Conservation (phyloP, 23 red algal species). For the Cyanidium caldarium region DNA sequence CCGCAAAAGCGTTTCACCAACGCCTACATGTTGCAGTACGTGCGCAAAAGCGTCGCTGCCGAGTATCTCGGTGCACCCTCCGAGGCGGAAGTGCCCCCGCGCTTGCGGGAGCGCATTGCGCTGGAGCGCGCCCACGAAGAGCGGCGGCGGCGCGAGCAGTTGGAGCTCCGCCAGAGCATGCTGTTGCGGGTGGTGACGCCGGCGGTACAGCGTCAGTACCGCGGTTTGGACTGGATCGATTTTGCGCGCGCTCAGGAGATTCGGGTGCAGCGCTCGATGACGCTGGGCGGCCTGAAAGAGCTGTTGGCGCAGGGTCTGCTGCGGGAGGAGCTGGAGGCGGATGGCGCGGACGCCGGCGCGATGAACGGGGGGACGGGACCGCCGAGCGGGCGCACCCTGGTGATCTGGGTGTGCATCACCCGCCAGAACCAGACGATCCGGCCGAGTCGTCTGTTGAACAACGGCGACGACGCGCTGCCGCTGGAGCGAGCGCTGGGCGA, state of each 20-base stretch:
- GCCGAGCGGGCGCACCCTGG: constrained; percentile 12
- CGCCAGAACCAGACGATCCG: constrained; percentile 50
- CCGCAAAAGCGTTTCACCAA: constrained; percentile 41
- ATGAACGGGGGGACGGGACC: constrained; percentile 28
- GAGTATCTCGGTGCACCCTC: constrained; percentile 18
- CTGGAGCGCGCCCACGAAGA: constrained; percentile 71
- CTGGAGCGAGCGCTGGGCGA: constrained; percentile 33
- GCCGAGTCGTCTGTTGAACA: constrained; percentile 43
- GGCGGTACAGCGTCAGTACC: constrained; percentile 28
- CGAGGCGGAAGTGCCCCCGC: constrained; percentile 44
- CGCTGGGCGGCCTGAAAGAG: constrained; percentile 46
- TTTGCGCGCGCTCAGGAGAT: constrained; percentile 37
- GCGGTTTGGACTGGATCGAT: constrained; percentile 35
- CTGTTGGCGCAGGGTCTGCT: constrained; percentile 5
- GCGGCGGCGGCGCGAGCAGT: constrained; percentile 25
- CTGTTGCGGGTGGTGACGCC: constrained; percentile 39
- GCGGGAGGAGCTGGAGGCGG: background rate
- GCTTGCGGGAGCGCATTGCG: constrained; percentile 37
- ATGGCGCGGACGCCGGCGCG: background rate
- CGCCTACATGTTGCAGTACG: constrained; percentile 96
- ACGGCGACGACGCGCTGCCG: constrained; percentile 30
- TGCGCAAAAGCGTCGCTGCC: constrained; percentile 36
- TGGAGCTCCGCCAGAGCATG: constrained; percentile 82
- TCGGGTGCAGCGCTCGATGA: constrained; percentile 21
- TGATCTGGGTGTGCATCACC: constrained; percentile 49